Base-by-base conservation (phyloP, 2,329 filamentous ascomycete genomes). In the Ciborinia camelliae region DNA sequence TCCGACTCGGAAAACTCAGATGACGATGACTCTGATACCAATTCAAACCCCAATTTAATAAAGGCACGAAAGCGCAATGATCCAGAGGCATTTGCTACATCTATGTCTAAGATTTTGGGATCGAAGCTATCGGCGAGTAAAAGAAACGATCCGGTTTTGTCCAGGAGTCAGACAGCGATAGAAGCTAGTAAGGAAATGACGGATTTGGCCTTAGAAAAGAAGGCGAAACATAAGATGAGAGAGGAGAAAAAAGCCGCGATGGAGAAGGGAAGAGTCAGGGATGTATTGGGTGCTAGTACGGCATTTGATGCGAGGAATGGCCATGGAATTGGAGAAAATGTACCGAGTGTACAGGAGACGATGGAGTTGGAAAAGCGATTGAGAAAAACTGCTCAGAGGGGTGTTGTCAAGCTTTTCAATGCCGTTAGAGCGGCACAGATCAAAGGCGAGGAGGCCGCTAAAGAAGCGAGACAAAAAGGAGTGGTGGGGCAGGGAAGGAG, bases 331-430 rank as follows among this genome's bases (percentile, higher is more conserved):
- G 73, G 72, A 7, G 74, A 74, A 45, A 74, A 73, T 9, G 73
- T 72, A 66, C 79, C 82, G 63, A 84, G 84, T 26, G 83, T 83
- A 32, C 79, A 79, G 20, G 80, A 83, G 68, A 82, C 84, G 32
- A 75, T 86, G 73, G 91, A 90, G 73, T 84, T 88, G 72, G 94
- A 98, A 81, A 89, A 88, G 79, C 82, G 86, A 68, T 77, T 98
- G 73, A 86, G 90, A 73, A 95, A 96, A 81, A 92, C 91, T 57
- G 93, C 93, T 52, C 92, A 97, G 78, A 85, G 92, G 63, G 94
- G 94, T 85, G 95, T 99, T 48, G 89, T 98, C 30, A 96, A 94
- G 81, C 81, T 99, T 65, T 99, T 99, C 79, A 97, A 98, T 76
- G 95, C 95, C 0, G 92, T 99, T 39, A 84, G 94, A 52, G 91